A percentile compares a stretch with the other conserved stretches of the same genome.
These are phyloP conservation scores for Pseudevernia furfuracea DNA, from an alignment of 495 filamentous ascomycete genomes.

Conservation along the genomic window DNA sequence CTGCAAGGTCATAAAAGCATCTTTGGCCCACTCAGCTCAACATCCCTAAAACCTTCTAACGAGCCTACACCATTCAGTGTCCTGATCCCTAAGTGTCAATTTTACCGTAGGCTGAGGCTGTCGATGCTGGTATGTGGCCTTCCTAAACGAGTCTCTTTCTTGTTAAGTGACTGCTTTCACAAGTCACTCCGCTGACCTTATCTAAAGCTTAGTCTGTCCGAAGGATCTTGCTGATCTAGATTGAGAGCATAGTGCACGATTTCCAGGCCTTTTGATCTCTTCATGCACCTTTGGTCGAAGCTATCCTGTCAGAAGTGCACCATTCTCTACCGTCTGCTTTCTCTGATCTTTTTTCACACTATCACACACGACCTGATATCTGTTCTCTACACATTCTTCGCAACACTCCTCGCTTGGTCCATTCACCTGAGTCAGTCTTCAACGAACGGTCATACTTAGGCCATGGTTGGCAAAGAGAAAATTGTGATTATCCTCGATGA, in stretches of 20 bases:
- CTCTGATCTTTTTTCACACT: not conserved
- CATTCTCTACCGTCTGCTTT: not conserved
- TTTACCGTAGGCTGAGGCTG: not conserved
- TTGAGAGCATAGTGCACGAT: not conserved
- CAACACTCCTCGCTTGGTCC: not conserved
- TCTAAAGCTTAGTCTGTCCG: not conserved
- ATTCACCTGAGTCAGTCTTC: not conserved
- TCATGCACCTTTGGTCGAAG: not conserved
- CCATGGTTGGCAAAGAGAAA: not conserved
- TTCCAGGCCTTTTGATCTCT: no score
- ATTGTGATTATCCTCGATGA: not conserved
- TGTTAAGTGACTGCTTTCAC: not conserved
- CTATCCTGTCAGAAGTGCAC: not conserved
- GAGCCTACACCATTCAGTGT: not conserved
- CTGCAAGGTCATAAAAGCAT: not conserved
- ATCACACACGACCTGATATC: not conserved
- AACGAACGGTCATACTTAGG: not conserved
- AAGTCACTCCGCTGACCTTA: not conserved
- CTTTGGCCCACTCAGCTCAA: not conserved
- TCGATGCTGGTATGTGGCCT: not conserved
- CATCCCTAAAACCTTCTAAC: not conserved
- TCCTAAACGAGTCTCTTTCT: not conserved
- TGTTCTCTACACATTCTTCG: not conserved
- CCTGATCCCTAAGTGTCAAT: not conserved
- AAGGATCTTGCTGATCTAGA: not conserved